Evolutionary conservation across 2,329 filamentous ascomycete species (phyloP), one percentile per base, ranked within the genome.

Genomic region (Pseudogymnoascus sp.): DNA sequence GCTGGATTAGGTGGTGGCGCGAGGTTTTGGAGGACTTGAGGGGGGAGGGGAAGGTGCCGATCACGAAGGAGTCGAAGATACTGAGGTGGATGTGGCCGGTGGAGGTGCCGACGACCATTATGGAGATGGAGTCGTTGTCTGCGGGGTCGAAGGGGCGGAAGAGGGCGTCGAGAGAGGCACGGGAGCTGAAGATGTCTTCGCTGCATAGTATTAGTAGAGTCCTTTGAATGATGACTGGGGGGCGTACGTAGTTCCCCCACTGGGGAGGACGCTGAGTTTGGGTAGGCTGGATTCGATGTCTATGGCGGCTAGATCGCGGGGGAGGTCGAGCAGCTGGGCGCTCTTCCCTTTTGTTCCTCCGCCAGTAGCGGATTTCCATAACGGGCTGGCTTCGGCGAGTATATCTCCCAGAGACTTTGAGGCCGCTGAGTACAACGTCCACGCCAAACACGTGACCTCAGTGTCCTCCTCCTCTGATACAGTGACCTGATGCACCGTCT

Each of bases 51-150:
- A 92, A 86, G 11, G 76, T 81, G 3, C 91, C 90, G 63, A 95
- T 87, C 64, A 89, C 82, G 69, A 96, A 91, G 5, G 89, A 92
- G 72, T 96, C 89, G 72, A 93, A 93, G 58, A 96, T 91, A 68
- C 86, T 90, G 16, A 95, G 78, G 71, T 93, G 88, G 11, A 95
- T 79, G 16, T 78, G 81, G 7, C 89, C 89, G 66, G 90, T 83
- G 62, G 83, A 82, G 3, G 87, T 89, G 4, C 89, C 90, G 2
- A 90, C 82, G 4, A 93, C 78, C 77, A 95, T 86, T 66, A 93
- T 83, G 72, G 93, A 89, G 45, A 94, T 86, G n/a, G 85, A 81
- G 66, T 91, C 86, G 65, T 86, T 85, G 60, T 90, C 84, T 61
- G 84, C 83, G 37, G 84, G 80, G 63, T 84, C 68, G 63, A 73